Evolutionary conservation across 257 asterid species (phyloP).

Genomic region (Solanum neorickii): DNA sequence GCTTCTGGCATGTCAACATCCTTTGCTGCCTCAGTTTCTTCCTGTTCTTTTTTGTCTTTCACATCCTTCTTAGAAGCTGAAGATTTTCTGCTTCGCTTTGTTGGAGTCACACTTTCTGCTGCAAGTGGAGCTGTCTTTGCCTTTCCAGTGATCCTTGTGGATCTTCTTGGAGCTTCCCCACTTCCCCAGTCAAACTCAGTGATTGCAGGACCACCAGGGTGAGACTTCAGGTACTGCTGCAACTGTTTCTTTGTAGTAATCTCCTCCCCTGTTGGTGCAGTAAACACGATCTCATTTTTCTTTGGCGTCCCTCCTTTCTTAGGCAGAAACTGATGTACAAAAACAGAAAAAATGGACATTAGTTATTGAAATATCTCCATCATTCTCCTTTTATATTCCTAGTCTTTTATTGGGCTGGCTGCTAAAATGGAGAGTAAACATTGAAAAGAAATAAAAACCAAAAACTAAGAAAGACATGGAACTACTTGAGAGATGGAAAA

Average conservation of each 20-base stretch:
- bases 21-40: slow-evolving; percentile 13
- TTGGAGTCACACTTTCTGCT: slow-evolving; percentile 18
- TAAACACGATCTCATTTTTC: slow-evolving; percentile 34
- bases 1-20: slow-evolving; percentile 15
- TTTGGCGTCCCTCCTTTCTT: slow-evolving; percentile 21
- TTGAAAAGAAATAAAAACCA: neutral
- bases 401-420: neutral
- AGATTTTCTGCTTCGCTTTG: slow-evolving; percentile 23
- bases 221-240: slow-evolving; percentile 37
- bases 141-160: slow-evolving; percentile 38
- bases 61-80: slow-evolving; percentile 21
- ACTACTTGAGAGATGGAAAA: neutral
- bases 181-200: slow-evolving; percentile 43
- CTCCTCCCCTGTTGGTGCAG: slow-evolving; percentile 46
- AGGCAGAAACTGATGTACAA: slow-evolving; percentile 17
- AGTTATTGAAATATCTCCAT: neutral
- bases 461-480: neutral
- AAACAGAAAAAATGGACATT: neutral
- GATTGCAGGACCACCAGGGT: slow-evolving; percentile 30
- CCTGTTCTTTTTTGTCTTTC: slow-evolving; percentile 10
- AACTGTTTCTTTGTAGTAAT: slow-evolving; percentile 23
- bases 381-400: neutral
- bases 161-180: slow-evolving; percentile 46
- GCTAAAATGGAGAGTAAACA: neutral
- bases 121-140: slow-evolving; percentile 21